Conservation (phyloP, 2,329 filamentous ascomycete species). For the Scolecobasidium constrictum region DNA sequence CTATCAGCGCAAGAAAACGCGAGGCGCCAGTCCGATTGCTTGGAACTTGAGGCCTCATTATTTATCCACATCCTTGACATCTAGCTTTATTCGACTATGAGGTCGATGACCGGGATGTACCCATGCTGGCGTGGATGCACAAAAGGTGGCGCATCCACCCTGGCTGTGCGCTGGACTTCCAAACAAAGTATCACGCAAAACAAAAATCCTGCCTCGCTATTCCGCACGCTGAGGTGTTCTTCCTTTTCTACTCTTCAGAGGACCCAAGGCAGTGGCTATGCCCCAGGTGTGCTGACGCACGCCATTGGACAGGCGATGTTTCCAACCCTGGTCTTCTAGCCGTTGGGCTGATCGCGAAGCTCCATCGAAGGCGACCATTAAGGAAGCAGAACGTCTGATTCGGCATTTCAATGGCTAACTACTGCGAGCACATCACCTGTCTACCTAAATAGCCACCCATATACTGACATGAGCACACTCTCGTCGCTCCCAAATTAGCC, state of each 20-base stretch:
- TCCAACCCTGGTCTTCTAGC: slow-evolving; percentile 25
- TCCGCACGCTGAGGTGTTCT: slow-evolving; percentile 9
- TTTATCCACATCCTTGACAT: slow-evolving; percentile 10
- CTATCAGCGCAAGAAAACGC: no score
- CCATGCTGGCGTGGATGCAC: slow-evolving; percentile 6
- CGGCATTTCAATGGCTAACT: slow-evolving; percentile 5
- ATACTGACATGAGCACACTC: slow-evolving; percentile 3
- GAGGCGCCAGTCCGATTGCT: background rate
- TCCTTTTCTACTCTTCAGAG: slow-evolving; percentile 7
- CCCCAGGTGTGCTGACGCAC: slow-evolving; percentile 14
- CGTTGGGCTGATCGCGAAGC: slow-evolving; percentile 24
- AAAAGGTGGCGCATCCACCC: slow-evolving; percentile 9
- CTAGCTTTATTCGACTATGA: slow-evolving; percentile 6
- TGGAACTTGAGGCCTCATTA: no score
- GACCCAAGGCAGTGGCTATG: slow-evolving; percentile 22
- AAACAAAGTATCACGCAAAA: slow-evolving; percentile 9
- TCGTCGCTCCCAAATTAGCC: slow-evolving; percentile 5
- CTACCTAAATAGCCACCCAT: slow-evolving; percentile 6
- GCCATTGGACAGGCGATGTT: slow-evolving; percentile 26
- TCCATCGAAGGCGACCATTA: slow-evolving; percentile 25
- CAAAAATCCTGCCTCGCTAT: slow-evolving; percentile 8
- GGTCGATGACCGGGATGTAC: slow-evolving; percentile 10
- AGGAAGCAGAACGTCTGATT: slow-evolving; percentile 11
- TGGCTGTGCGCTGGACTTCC: slow-evolving; percentile 8
- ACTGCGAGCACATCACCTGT: slow-evolving; percentile 7